Percentiles rank a stretch among this genome's conserved stretches.
Evolutionary conservation across 768 basidiomycete genomes (phyloP).

Genomic region (Boletus huronensis): DNA sequence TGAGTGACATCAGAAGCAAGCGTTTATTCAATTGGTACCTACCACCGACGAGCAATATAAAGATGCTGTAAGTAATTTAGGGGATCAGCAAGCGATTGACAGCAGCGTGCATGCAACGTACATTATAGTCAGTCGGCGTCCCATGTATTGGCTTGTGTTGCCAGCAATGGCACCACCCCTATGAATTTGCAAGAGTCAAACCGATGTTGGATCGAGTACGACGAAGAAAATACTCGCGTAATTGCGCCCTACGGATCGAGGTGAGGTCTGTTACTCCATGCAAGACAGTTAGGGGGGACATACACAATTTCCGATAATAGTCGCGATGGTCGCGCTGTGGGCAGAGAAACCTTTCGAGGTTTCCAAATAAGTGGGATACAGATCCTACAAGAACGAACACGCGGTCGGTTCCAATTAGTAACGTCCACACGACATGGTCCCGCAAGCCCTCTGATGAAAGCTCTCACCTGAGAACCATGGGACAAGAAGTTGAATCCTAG

Average conservation of each 20-base stretch:
- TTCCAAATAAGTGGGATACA: conserved; percentile 78
- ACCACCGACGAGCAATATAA: conserved; percentile 27
- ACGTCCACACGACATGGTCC: not conserved
- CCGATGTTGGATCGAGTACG: conserved; percentile 4
- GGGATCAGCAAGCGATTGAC: not conserved
- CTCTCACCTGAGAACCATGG: conserved; percentile 60
- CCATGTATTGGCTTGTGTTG: conserved; percentile 68
- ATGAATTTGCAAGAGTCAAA: not conserved
- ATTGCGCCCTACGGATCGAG: conserved; percentile 39
- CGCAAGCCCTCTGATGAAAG: not conserved
- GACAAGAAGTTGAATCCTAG: conserved; percentile 74
- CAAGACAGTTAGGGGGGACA: conserved; percentile 15
- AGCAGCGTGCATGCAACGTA: not conserved
- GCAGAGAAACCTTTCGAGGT: conserved; percentile 56
- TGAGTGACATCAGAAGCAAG: not conserved
- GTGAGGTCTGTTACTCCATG: not conserved
- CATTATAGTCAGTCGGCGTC: conserved; percentile 80
- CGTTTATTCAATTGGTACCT: not conserved
- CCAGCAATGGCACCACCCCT: conserved; percentile 74
- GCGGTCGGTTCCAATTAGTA: not conserved
- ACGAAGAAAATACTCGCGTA: conserved; percentile 32
- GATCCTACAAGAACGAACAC: conserved; percentile 39
- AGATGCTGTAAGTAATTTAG: conserved; percentile 12
- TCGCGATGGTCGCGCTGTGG: conserved; percentile 64
- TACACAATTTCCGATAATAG: conserved; percentile 77